These are phyloP conservation scores for Quercus gilva DNA, from an alignment of 306 rosid species.

Conservation along the genomic window DNA sequence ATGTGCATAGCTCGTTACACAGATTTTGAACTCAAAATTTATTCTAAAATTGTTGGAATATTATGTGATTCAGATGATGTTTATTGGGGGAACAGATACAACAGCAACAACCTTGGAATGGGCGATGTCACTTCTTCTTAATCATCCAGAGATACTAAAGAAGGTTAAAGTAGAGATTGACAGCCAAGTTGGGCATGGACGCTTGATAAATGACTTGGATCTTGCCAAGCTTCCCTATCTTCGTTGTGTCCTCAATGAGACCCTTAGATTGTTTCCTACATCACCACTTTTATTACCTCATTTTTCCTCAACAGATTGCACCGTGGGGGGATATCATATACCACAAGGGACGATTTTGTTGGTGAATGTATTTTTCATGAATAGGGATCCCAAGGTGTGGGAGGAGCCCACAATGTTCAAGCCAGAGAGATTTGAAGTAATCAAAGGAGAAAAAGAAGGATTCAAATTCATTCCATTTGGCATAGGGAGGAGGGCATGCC, in stretches of 20 bases:
- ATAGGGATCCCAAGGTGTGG: constrained; percentile 35
- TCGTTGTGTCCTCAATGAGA: constrained; percentile 23
- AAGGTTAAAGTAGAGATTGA: constrained; percentile 25
- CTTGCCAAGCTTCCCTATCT: constrained; percentile 26
- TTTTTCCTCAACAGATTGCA: constrained; percentile 25
- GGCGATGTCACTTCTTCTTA: constrained; percentile 30
- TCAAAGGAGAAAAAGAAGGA: not conserved
- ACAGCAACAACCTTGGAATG: constrained; percentile 32
- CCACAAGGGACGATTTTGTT: constrained; percentile 49
- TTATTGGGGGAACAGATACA: constrained; percentile 30
- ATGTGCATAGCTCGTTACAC: no score
- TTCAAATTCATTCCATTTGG: constrained; percentile 32
- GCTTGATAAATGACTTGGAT: constrained; percentile 29
- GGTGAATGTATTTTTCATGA: constrained; percentile 42
- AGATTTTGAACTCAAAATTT: no score
- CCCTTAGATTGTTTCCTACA: constrained; percentile 38
- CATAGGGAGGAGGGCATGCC: constrained; percentile 9
- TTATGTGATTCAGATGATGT: not conserved
- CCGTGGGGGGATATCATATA: constrained; percentile 33
- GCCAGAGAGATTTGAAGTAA: constrained; percentile 44
- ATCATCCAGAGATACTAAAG: constrained; percentile 25
- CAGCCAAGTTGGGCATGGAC: not conserved
- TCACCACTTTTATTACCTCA: constrained; percentile 41
- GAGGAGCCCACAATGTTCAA: constrained; percentile 10
- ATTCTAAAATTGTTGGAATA: no score